These are phyloP conservation scores for Lepraria neglecta DNA, from an alignment of 495 filamentous ascomycete genomes.

Conservation along the genomic window DNA sequence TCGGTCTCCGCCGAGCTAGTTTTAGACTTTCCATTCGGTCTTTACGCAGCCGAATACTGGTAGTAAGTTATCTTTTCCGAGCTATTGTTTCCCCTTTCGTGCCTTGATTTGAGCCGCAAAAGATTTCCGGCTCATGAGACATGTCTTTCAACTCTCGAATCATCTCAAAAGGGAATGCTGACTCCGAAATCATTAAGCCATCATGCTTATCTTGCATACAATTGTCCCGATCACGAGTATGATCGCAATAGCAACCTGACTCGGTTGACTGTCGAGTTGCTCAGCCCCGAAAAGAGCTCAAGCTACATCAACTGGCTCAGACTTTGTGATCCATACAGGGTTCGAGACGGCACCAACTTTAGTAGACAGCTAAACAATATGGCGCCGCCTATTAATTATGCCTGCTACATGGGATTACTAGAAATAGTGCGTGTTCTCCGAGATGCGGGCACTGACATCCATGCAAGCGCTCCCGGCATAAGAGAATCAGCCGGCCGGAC, in stretches of 20 bases:
- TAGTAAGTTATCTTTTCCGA: not conserved
- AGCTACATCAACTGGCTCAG: constrained; percentile 10
- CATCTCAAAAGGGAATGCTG: too few relatives aligned
- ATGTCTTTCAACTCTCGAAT: too few relatives aligned
- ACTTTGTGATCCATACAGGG: not conserved
- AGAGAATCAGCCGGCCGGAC: not conserved
- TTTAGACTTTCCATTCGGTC: not conserved
- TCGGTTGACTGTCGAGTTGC: not conserved
- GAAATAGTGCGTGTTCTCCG: not conserved
- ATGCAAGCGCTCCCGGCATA: not conserved
- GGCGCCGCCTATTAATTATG: not conserved
- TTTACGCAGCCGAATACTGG: constrained; percentile 5
- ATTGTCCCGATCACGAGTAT: not conserved
- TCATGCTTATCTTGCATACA: not conserved
- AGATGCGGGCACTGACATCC: not conserved
- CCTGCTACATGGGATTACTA: not conserved
- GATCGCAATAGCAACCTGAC: not conserved
- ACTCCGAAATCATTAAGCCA: not conserved
- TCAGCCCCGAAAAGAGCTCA: not conserved
- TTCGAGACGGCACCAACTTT: not conserved
- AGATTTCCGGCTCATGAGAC: too few relatives aligned
- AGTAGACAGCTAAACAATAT: not conserved
- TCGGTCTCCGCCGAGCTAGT: not conserved
- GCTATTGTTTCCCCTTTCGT: too few relatives aligned
- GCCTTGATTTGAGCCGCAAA: too few relatives aligned